A percentile compares a stretch with the other conserved stretches of the same genome.
Evolutionary conservation across 768 basidiomycete genomes (phyloP).

Genomic region (Clitopilus passeckerianus): DNA sequence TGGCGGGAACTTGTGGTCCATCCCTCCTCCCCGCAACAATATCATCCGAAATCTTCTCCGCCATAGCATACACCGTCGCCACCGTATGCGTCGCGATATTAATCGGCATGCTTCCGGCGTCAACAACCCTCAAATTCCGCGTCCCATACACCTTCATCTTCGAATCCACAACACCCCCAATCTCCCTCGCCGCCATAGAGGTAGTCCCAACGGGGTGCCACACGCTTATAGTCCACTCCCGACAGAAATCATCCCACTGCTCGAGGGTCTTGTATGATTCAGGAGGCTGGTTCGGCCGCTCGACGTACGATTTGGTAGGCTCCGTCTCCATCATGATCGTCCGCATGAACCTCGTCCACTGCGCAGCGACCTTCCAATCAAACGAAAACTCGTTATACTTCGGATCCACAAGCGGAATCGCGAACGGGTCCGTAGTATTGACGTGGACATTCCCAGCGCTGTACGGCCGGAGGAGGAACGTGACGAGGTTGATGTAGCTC

Average conservation of each 20-base stretch:
- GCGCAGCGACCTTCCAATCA: not conserved
- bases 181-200: slow-evolving; percentile 1
- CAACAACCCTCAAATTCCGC: slow-evolving; percentile 3
- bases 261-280: not conserved
- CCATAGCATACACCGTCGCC: slow-evolving; percentile 5
- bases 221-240: not conserved
- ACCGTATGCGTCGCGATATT: slow-evolving; percentile 1
- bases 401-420: not conserved
- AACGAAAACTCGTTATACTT: slow-evolving; percentile 1
- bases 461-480: slow-evolving; percentile 1
- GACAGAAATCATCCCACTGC: not conserved
- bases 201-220: slow-evolving; percentile 3
- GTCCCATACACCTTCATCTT: slow-evolving; percentile 1
- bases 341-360: not conserved
- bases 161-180: slow-evolving; percentile 4
- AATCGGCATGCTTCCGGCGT: slow-evolving; percentile 6
- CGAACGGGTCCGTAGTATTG: not conserved
- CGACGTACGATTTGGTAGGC: not conserved
- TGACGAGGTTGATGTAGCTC: not conserved
- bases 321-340: not conserved
- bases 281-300: not conserved
- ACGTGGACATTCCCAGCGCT: not conserved
- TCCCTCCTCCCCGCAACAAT: not conserved
- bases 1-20: not conserved
- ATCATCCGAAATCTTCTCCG: slow-evolving; percentile 5